Conservation (phyloP, 1,139 yeast genomes). For the Pichia sp. region DNA sequence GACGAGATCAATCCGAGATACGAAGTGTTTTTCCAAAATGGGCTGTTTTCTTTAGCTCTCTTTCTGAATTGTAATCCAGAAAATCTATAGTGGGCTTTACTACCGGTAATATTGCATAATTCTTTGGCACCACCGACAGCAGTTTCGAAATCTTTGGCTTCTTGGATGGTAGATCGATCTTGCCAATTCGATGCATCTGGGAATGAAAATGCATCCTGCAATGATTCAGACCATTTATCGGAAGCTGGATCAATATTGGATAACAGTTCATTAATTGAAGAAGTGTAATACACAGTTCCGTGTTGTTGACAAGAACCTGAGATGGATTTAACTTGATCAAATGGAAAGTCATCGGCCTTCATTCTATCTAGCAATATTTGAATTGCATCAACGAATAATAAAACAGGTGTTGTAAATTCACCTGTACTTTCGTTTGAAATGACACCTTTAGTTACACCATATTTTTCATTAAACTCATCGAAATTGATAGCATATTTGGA, state of each 20-base stretch:
- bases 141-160: slow-evolving; percentile 60
- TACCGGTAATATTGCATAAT: slow-evolving; percentile 73
- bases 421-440: slow-evolving; percentile 49
- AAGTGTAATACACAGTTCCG: slow-evolving; percentile 83
- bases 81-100: slow-evolving; percentile 85
- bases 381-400: slow-evolving; percentile 86
- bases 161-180: slow-evolving; percentile 81
- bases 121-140: slow-evolving; percentile 61
- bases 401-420: slow-evolving; percentile 74
- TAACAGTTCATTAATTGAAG: slow-evolving; percentile 44
- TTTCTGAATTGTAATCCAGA: slow-evolving; percentile 90
- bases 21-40: slow-evolving; percentile 46
- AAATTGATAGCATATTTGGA: slow-evolving; percentile 66
- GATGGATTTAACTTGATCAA: slow-evolving; percentile 61
- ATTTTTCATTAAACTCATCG: slow-evolving; percentile 53
- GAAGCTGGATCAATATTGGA: slow-evolving; percentile 41
- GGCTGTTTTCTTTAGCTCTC: slow-evolving; percentile 52
- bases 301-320: slow-evolving; percentile 94
- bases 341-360: slow-evolving; percentile 53
- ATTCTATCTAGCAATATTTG: slow-evolving; percentile 61
- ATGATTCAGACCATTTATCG: slow-evolving; percentile 32
- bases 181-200: slow-evolving; percentile 89
- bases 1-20: slow-evolving; percentile 77
- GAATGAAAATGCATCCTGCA: slow-evolving; percentile 53
- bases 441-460: slow-evolving; percentile 73